phyloP scores from a whole-genome alignment of 148 eudicot genomes.

The Chenopodium album region DNA sequence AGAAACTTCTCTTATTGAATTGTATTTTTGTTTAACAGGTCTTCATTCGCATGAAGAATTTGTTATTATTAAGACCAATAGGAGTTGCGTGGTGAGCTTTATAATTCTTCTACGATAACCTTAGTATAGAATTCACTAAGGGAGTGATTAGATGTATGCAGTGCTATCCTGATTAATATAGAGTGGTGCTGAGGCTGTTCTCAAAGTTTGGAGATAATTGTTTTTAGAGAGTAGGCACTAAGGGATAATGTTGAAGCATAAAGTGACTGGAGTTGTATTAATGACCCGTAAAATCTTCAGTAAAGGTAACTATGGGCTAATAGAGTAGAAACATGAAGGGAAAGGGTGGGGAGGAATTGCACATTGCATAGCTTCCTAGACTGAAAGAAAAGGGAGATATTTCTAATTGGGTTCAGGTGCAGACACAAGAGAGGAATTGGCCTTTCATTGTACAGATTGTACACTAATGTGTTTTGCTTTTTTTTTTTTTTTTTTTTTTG shows the following conservation, averaged over 20 bases:
- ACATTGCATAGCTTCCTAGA: too few species aligned
- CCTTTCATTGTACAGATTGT: too few species aligned
- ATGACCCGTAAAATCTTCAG: neutral
- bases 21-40: slow-evolving; percentile 37
- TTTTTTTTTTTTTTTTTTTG: neutral
- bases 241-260: neutral
- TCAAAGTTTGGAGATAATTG: neutral
- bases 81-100: slow-evolving; percentile 1
- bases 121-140: neutral
- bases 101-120: neutral
- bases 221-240: neutral
- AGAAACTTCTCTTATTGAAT: neutral
- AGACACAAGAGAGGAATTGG: too few species aligned
- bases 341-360: neutral
- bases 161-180: neutral
- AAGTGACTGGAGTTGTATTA: neutral
- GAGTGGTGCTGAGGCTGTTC: neutral
- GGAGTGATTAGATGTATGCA: neutral
- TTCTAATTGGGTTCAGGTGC: too few species aligned
- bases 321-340: neutral
- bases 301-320: neutral
- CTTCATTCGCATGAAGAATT: slow-evolving; percentile 43
- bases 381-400: too few species aligned
- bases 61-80: neutral
- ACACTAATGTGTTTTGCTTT: neutral